Base-by-base conservation (phyloP, 2,329 filamentous ascomycete genomes). In the Helotiales sp. region DNA sequence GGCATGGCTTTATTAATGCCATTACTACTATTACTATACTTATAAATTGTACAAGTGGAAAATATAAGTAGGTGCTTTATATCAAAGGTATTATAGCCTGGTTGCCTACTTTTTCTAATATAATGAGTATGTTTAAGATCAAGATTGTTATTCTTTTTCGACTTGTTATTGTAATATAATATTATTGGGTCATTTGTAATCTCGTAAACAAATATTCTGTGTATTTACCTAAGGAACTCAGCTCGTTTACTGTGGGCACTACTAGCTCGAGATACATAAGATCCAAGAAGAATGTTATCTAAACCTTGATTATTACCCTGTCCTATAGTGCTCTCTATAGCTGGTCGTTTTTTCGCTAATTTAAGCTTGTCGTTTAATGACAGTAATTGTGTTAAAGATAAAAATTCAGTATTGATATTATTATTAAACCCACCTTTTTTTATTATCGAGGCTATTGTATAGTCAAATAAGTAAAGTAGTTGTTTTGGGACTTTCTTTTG, bases 171-270 rank as follows among this genome's bases (percentile, higher is more conserved):
- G 26, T 13, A 32, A 54, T 32, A 15, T 54, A 54, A 32, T 54
- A 26, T 54, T 32, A 32, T 32, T 54, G 28, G 13, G 17, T 54
- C 26, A 54, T 54, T 26, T 54, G 50, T 54, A 32, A 54, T 30
- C 50, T 32, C 50, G 50, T 54, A 26, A 54, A 26, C 26, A 54
- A n/a, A 54, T 32, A 54, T 54, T 54, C 17, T 54, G 24, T 54
- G 50, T 24, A 32, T 26, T 54, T n/a, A 32, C 13, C 26, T 26
- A 32, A 54, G 28, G 50, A 54, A 54, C 26, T 54, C 26, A 54
- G 50, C 50, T n/a, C 50, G 50, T 26, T 54, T 54, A 54, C 50
- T 15, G 11, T 54, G 49, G 49, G 49, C 11, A 54, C 50, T 54
- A 32, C 50, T 26, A 30, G 24, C 49, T 54, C 26, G 26, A 54